Evolutionary conservation across 2,329 filamentous ascomycete species (phyloP).

Genomic region (Colletotrichum phormii): DNA sequence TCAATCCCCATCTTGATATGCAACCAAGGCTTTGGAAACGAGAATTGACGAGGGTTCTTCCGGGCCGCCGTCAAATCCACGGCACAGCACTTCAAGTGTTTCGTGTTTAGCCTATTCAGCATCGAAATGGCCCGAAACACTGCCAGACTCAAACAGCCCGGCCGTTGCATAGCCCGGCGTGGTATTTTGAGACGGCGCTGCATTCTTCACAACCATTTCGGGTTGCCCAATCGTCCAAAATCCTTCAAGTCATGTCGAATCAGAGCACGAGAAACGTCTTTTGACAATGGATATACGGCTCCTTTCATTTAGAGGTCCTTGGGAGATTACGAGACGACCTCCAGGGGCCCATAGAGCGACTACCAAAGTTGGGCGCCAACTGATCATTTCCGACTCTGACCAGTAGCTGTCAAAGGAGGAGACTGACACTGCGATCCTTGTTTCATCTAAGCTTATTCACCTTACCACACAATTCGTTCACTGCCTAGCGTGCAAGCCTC

Average conservation of each 20-base stretch:
- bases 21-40: background rate
- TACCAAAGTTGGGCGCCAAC: background rate
- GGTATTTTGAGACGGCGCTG: background rate
- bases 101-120: conserved; percentile 23
- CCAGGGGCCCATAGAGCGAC: background rate
- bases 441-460: conserved; percentile 31
- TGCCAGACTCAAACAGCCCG: background rate
- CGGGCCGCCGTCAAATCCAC: background rate
- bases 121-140: conserved; percentile 10
- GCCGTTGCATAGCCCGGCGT: background rate
- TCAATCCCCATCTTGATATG: background rate
- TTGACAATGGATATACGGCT: conserved; percentile 10
- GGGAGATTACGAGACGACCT: background rate
- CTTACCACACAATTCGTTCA: background rate
- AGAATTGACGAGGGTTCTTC: background rate
- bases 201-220: background rate
- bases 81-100: conserved; percentile 16
- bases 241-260: background rate
- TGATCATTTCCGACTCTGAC: background rate
- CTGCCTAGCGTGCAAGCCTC: background rate
- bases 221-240: background rate
- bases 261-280: background rate
- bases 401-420: conserved; percentile 3
- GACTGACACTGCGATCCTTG: conserved; percentile 22
- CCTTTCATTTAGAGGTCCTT: conserved; percentile 15